Evolutionary conservation across 495 filamentous ascomycete species (phyloP).

Genomic region (Neurospora pannonica): DNA sequence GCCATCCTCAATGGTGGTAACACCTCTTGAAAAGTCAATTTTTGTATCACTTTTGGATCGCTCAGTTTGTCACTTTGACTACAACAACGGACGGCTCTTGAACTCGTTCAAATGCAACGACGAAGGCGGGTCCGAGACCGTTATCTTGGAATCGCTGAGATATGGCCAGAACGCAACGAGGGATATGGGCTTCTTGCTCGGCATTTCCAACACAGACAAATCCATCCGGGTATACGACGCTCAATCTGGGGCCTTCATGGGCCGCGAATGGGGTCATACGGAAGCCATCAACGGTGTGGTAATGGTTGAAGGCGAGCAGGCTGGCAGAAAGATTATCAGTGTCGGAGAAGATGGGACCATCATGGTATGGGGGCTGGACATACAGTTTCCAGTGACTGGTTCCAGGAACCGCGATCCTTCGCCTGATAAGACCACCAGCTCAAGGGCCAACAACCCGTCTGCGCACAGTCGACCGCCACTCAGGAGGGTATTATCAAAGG

Average conservation of each 20-base stretch:
- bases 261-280: constrained; percentile 88
- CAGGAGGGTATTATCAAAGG: constrained; percentile 63
- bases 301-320: constrained; percentile 52
- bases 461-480: constrained; percentile 47
- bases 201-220: constrained; percentile 86
- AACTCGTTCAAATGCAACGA: constrained; percentile 75
- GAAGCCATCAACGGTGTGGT: constrained; percentile 78
- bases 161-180: constrained; percentile 35
- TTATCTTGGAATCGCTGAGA: constrained; percentile 68
- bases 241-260: constrained; percentile 63
- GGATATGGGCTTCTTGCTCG: constrained; percentile 53
- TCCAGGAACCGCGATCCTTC: constrained; percentile 34
- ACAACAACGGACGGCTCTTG: constrained; percentile 58
- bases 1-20: constrained; percentile 69
- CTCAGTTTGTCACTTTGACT: constrained; percentile 65
- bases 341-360: constrained; percentile 76
- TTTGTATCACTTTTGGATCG: constrained; percentile 76
- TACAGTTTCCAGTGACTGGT: constrained; percentile 25
- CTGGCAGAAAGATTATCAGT: constrained; percentile 52
- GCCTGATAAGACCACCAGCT: constrained; percentile 39
- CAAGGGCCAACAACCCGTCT: constrained; percentile 29
- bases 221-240: constrained; percentile 84
- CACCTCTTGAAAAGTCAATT: constrained; percentile 52
- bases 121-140: constrained; percentile 65
- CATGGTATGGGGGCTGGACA: constrained; percentile 69